A percentile compares a stretch with the other conserved stretches of the same genome.
Conservation (phyloP, 257 asterid genomes). For the Solanum habrochaites region DNA sequence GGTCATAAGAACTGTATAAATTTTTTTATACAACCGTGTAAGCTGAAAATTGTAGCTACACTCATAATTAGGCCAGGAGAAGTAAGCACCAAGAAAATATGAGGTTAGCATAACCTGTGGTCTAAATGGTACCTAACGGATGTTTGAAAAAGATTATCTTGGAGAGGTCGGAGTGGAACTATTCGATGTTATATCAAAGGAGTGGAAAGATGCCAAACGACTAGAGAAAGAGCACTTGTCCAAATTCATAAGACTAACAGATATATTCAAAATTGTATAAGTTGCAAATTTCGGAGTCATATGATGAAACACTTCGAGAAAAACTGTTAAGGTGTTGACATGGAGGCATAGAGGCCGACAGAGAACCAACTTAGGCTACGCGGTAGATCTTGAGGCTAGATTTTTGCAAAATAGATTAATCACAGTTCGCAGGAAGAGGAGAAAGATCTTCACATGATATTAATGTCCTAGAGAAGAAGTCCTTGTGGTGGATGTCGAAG, state of each 20-base stretch:
- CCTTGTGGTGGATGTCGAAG: not conserved
- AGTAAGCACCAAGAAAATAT: not conserved
- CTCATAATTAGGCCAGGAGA: not conserved
- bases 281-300: not conserved
- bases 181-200: not conserved
- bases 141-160: not conserved
- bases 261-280: not conserved
- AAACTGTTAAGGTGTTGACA: not conserved
- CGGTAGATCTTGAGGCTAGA: not conserved
- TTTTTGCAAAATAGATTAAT: not conserved
- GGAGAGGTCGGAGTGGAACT: not conserved
- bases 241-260: not conserved
- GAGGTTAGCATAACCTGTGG: not conserved
- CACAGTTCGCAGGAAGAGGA: not conserved
- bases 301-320: not conserved
- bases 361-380: not conserved
- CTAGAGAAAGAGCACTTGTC: not conserved
- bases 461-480: not conserved
- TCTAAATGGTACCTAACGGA: not conserved
- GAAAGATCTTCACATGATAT: not conserved
- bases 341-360: not conserved
- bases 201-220: not conserved
- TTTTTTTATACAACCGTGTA: not conserved
- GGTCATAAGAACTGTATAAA: not conserved
- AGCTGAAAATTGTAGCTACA: not conserved